Evolutionary conservation across 345 rosid species (phyloP).

Genomic region (Geranium brycei): DNA sequence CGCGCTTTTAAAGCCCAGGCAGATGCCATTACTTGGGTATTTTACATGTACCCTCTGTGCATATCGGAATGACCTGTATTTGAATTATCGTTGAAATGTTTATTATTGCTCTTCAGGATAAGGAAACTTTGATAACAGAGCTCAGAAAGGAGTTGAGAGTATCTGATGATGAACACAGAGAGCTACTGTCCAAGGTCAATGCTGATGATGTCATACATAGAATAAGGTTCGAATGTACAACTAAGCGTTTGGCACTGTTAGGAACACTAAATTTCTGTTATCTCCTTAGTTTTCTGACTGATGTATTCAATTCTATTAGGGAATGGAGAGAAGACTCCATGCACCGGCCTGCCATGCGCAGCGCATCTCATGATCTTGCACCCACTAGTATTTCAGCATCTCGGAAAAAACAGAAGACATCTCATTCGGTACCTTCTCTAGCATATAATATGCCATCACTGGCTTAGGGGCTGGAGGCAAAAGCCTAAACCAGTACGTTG

Average conservation of each 20-base stretch:
- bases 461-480: slow-evolving; percentile 61
- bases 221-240: slow-evolving; percentile 57
- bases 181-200: slow-evolving; percentile 75
- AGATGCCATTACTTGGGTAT: slow-evolving; percentile 97
- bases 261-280: slow-evolving; percentile 4
- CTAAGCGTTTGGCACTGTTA: slow-evolving; percentile 5
- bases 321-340: slow-evolving; percentile 84
- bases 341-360: slow-evolving; percentile 55
- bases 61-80: background rate
- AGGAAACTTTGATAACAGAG: slow-evolving; percentile 91
- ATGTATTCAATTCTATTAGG: slow-evolving; percentile 31
- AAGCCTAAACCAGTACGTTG: slow-evolving; percentile 76
- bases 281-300: background rate
- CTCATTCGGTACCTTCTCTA: slow-evolving; percentile 74
- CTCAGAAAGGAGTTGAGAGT: slow-evolving; percentile 91
- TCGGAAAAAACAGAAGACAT: slow-evolving; percentile 83
- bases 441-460: slow-evolving; percentile 72
- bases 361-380: slow-evolving; percentile 42
- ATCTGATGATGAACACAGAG: slow-evolving; percentile 95
- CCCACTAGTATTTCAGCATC: slow-evolving; percentile 88
- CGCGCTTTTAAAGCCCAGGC: slow-evolving; percentile 99
- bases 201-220: slow-evolving; percentile 75
- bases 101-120: slow-evolving; percentile 42
- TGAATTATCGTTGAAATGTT: background rate
- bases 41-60: background rate